These are phyloP conservation scores for Pseudogymnoascus sp. DNA, from an alignment of 2,329 filamentous ascomycete species.

Conservation along the genomic window DNA sequence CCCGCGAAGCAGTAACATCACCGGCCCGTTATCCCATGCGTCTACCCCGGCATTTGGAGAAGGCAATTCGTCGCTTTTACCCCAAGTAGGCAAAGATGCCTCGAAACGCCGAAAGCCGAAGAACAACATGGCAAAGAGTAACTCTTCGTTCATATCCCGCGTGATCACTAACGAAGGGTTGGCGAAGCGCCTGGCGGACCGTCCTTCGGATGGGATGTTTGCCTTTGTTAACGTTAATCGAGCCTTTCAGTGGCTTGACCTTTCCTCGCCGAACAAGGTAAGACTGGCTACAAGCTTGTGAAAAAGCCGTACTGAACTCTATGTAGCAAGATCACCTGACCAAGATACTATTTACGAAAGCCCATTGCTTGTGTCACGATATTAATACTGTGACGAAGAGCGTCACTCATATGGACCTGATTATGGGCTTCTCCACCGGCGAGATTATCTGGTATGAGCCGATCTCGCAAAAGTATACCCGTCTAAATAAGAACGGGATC, in stretches of 20 bases:
- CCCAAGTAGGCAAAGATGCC: conserved; percentile 59
- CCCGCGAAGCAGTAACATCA: conserved; percentile 41
- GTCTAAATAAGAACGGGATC: conserved; percentile 92
- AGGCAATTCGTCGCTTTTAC: conserved; percentile 66
- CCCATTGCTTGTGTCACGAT: conserved; percentile 90
- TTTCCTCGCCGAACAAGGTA: conserved; percentile 67
- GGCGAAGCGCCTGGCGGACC: conserved; percentile 71
- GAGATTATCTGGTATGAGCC: conserved; percentile 99
- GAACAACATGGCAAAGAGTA: conserved; percentile 97
- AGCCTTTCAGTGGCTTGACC: conserved; percentile 91
- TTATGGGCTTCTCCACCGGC: conserved; percentile 92
- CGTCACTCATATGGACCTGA: conserved; percentile 73
- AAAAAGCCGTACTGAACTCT: neutral
- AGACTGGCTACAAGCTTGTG: neutral
- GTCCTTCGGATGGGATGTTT: conserved; percentile 71
- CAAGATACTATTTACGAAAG: conserved; percentile 95
- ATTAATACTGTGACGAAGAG: conserved; percentile 79
- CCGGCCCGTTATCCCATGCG: conserved; percentile 14
- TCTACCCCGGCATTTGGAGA: conserved; percentile 71
- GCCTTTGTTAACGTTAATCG: conserved; percentile 94
- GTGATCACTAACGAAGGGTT: conserved; percentile 84
- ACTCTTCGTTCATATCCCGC: conserved; percentile 95
- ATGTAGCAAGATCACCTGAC: conserved; percentile 64
- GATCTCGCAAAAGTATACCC: conserved; percentile 88
- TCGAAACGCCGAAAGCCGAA: conserved; percentile 88